These are phyloP conservation scores for Ascocoryne sarcoides DNA, from an alignment of 2,329 filamentous ascomycete species.

Conservation along the genomic window DNA sequence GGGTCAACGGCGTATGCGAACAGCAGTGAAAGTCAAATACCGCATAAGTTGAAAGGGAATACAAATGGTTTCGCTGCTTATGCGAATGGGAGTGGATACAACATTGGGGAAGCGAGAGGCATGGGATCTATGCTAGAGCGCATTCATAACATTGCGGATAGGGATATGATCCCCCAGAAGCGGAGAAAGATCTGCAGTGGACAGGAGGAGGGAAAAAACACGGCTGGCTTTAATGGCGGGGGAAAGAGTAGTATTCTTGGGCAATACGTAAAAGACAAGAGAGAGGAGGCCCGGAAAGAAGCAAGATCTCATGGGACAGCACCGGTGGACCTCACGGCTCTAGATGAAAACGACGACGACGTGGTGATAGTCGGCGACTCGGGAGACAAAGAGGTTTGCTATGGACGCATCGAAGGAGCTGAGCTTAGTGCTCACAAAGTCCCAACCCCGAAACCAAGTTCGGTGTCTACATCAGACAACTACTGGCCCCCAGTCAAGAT, in stretches of 20 bases:
- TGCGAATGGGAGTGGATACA: constrained; percentile 17
- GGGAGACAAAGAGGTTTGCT: constrained; percentile 66
- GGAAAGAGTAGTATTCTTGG: constrained; percentile 53
- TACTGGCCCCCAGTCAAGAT: constrained; percentile 72
- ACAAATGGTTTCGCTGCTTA: constrained; percentile 11
- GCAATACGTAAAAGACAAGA: constrained; percentile 56
- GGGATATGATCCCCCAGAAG: constrained; percentile 54
- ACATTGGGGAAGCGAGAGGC: constrained; percentile 28
- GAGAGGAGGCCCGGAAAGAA: constrained; percentile 35
- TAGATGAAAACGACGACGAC: constrained; percentile 45
- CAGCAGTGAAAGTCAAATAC: no score
- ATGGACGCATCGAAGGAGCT: constrained; percentile 64
- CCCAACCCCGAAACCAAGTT: constrained; percentile 58
- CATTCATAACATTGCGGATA: constrained; percentile 65
- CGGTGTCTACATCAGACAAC: constrained; percentile 44
- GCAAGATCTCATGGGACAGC: constrained; percentile 25
- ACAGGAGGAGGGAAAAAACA: constrained; percentile 32
- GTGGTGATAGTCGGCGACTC: constrained; percentile 49
- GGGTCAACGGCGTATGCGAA: neutral
- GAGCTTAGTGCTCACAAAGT: constrained; percentile 58
- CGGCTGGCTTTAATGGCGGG: constrained; percentile 34
- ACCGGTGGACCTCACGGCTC: constrained; percentile 35
- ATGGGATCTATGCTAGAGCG: constrained; percentile 61
- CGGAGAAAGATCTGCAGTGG: constrained; percentile 49
- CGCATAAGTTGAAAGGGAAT: no score